Base-by-base conservation (phyloP, 2,329 filamentous ascomycete species). In the Pyrenophora tritici-repentis region DNA sequence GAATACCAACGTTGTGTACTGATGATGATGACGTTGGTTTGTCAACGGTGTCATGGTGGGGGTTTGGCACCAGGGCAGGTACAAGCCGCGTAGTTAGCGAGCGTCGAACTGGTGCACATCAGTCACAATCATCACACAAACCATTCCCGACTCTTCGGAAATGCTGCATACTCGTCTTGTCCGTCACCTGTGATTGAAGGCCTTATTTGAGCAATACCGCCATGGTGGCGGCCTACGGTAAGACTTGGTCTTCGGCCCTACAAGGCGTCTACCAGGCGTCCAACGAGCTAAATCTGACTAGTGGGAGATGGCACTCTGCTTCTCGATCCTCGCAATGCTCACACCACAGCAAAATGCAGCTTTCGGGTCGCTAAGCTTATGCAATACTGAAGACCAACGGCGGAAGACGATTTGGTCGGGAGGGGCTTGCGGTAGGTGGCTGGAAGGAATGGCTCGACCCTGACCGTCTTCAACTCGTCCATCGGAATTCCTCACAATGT, bases 221-320 rank as follows among this genome's bases (percentile, higher is more conserved):
- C 42, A 37, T 22, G 20, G 53, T 53, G 53, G 49, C 49, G 32
- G 41, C 45, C 44, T 42, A 53, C 45, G 20, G 53, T 46, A 51
- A 45, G 53, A 49, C 43, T 31, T 37, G 24, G n/a, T 36, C 32
- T 36, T 40, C 41, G 49, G 43, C 40, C 47, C 53, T 53, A 49
- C 37, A 42, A 40, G 53, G 49, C 49, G 26, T 42, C 53, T 12
- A 29, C 26, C 9, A 13, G 26, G 26, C 26, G 14, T 20, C 17
- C 17, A 22, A 18, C 22, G 17, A 18, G 17, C 17, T 13, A 22
- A 18, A 16, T 20, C 17, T 13, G 17, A 9, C 22, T 22, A 17
- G 22, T n/a, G 36, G 22, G 22, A 20, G 14, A 38, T 26, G 9
- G 9, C 10, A 29, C 10, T 29, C 10, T 9, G 26, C 26, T 29